phyloP scores from a whole-genome alignment of 768 basidiomycete species.

The Tylopilus rubrobrunneus region DNA sequence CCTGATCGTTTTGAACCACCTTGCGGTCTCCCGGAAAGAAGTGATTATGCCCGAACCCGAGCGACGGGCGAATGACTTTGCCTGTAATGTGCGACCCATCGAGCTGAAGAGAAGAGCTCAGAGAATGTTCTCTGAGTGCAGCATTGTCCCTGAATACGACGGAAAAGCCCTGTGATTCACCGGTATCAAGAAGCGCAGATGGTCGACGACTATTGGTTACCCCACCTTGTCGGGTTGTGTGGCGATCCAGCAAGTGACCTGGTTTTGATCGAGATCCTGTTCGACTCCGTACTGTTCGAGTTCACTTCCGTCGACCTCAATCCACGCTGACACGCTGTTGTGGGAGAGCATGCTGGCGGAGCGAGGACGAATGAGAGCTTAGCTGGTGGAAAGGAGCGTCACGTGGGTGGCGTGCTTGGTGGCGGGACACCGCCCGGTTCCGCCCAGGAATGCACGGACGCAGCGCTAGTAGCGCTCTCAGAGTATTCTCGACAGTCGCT shows the following conservation, averaged over 20 bases:
- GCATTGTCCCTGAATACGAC: slow-evolving; percentile 18
- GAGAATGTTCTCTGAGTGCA: slow-evolving; percentile 1
- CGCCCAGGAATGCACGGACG: too few species aligned
- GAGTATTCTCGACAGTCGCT: slow-evolving; percentile 4
- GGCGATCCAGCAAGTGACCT: slow-evolving; percentile 29
- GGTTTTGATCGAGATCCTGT: slow-evolving; percentile 7
- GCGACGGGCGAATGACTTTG: not conserved
- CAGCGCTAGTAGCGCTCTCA: not conserved
- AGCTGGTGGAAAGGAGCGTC: not conserved
- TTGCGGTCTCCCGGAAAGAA: not conserved
- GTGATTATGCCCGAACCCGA: not conserved
- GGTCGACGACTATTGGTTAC: not conserved
- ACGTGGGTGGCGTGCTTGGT: slow-evolving; percentile 13
- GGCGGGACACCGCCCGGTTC: too few species aligned
- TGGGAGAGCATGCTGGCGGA: slow-evolving; percentile 20
- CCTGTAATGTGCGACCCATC: slow-evolving; percentile 19
- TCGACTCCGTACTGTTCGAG: slow-evolving; percentile 27
- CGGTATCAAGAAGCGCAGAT: not conserved
- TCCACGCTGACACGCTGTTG: slow-evolving; percentile 21
- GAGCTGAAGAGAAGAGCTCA: slow-evolving; percentile 7
- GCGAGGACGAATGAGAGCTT: not conserved
- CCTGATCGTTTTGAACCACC: not conserved
- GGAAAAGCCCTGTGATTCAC: slow-evolving; percentile 21
- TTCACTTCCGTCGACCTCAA: slow-evolving; percentile 26
- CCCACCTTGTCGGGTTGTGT: slow-evolving; percentile 26